Evolutionary conservation across 139 green algal species (phyloP).

Genomic region (Coelastrella sp.): DNA sequence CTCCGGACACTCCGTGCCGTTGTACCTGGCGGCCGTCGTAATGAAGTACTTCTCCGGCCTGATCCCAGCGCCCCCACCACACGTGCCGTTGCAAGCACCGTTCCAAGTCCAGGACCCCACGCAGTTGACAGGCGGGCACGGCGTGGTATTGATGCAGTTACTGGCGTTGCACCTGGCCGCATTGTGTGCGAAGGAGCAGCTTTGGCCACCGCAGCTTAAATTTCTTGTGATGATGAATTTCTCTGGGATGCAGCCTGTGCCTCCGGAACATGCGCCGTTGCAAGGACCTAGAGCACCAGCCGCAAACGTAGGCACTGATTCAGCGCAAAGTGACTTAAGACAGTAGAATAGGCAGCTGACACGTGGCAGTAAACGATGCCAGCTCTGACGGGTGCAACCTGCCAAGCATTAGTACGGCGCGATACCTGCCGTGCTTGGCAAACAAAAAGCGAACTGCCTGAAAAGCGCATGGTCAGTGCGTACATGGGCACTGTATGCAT

Average conservation of each 20-base stretch:
- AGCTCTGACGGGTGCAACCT: no score
- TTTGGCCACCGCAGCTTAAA: not conserved
- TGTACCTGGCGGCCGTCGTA: not conserved
- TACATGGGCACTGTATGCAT: no score
- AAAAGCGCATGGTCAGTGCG: no score
- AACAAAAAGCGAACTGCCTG: no score
- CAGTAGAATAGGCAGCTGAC: not conserved
- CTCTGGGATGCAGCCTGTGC: not conserved
- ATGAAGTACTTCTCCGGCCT: not conserved
- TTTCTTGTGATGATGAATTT: not conserved
- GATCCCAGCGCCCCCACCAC: not conserved
- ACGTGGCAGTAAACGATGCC: no score
- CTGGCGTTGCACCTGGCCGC: not conserved
- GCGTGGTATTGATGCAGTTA: not conserved
- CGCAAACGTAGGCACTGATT: not conserved
- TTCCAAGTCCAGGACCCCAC: not conserved
- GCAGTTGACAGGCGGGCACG: not conserved
- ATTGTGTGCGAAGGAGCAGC: not conserved
- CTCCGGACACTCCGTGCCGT: constrained; percentile 8
- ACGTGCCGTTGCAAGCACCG: not conserved
- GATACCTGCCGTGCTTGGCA: no score
- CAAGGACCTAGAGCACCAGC: not conserved
- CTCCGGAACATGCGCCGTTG: not conserved
- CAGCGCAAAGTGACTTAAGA: not conserved
- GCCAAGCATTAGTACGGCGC: no score